Evolutionary conservation across 75 land plant species (phyloP).

Genomic region (Sequoiadendron giganteum): DNA sequence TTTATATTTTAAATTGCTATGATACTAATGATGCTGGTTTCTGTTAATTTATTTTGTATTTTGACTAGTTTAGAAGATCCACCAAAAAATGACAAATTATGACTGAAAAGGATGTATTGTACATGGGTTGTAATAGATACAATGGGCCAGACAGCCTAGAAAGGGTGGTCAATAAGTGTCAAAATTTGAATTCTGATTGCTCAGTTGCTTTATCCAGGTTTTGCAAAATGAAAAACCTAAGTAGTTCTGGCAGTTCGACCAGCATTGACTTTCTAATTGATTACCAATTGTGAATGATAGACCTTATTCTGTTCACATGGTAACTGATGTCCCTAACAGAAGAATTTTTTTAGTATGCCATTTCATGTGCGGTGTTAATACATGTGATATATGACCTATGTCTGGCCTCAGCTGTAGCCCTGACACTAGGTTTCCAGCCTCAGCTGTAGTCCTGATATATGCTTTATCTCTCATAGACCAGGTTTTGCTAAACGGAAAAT

Average conservation of each 20-base stretch:
- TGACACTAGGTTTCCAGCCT: not conserved
- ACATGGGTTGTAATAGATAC: not conserved
- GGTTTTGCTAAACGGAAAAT: not conserved
- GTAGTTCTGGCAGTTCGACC: not conserved
- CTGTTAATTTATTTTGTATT: not conserved
- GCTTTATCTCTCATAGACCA: not conserved
- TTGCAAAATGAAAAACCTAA: too few species aligned
- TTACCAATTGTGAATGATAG: not conserved
- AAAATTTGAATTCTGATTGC: not conserved
- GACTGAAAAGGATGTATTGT: not conserved
- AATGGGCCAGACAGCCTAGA: not conserved
- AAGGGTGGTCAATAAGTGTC: not conserved
- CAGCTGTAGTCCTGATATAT: too few species aligned
- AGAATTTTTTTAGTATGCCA: not conserved
- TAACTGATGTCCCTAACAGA: not conserved
- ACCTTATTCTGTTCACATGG: not conserved
- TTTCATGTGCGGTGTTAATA: not conserved
- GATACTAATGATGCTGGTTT: too few species aligned
- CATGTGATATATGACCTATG: not conserved
- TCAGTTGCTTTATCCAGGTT: too few species aligned
- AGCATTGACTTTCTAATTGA: not conserved
- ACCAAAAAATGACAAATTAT: not conserved
- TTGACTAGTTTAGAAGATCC: not conserved
- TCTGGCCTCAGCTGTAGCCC: not conserved
- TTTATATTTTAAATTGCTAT: too few species aligned